phyloP scores from a whole-genome alignment of 1,139 yeast species.

The Zygoascus sp. region DNA sequence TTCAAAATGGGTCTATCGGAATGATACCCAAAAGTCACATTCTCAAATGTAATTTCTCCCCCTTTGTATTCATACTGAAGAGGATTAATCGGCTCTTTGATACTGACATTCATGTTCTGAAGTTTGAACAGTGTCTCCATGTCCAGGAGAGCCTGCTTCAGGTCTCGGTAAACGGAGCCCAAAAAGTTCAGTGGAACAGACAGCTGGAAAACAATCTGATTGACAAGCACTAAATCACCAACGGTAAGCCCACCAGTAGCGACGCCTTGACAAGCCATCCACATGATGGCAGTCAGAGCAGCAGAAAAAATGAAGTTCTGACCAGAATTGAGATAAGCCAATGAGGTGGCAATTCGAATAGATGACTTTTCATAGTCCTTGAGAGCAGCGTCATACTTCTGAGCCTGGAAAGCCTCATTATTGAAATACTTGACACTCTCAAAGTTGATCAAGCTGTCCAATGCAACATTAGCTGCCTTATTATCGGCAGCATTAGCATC shows the following conservation, averaged over 20 bases:
- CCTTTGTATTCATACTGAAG: conserved; percentile 49
- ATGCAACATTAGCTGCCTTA: conserved; percentile 87
- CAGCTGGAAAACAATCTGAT: conserved; percentile 91
- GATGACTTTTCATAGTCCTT: conserved; percentile 73
- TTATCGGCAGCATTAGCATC: conserved; percentile 93
- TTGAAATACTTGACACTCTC: conserved; percentile 94
- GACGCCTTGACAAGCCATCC: conserved; percentile 96
- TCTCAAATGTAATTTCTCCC: conserved; percentile 83
- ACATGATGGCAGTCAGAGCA: conserved; percentile 96
- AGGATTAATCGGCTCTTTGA: conserved; percentile 59
- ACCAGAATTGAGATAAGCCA: conserved; percentile 86
- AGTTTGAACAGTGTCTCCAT: conserved; percentile 29
- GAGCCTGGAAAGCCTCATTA: conserved; percentile 73
- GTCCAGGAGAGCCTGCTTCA: conserved; percentile 66
- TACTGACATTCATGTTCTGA: conserved; percentile 69
- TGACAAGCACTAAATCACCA: conserved; percentile 93
- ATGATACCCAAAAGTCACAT: conserved; percentile 89
- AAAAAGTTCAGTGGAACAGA: conserved; percentile 91
- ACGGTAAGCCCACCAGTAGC: conserved; percentile 77
- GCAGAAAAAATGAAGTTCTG: conserved; percentile 87
- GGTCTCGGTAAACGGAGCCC: conserved; percentile 92
- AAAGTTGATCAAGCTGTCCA: conserved; percentile 88
- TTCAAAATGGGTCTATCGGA: conserved; percentile 80
- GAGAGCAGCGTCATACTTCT: conserved; percentile 77
- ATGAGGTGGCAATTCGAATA: conserved; percentile 85